Conservation (phyloP, 139 green algal species). For the Gonium pectorale region DNA sequence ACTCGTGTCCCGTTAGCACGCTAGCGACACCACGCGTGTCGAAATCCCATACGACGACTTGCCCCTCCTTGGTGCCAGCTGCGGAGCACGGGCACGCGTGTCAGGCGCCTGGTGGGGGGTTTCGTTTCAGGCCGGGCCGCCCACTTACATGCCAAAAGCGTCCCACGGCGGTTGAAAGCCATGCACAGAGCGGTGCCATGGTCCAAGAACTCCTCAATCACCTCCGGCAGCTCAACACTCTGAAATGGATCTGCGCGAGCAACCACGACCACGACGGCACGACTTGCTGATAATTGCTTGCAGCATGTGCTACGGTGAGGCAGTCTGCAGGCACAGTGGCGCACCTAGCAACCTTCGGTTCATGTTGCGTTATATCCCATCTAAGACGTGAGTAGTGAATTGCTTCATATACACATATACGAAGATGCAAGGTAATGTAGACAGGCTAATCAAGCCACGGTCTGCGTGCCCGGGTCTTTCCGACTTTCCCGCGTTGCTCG, state of each 20-base stretch:
- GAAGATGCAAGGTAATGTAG: too few relatives aligned
- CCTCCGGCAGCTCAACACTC: conserved; percentile 69
- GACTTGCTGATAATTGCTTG: too few relatives aligned
- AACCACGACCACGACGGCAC: too few relatives aligned
- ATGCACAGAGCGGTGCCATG: conserved; percentile 57
- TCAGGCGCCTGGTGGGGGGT: too few relatives aligned
- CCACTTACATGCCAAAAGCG: conserved; percentile 78
- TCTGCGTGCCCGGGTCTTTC: too few relatives aligned
- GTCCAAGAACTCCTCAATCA: conserved; percentile 81
- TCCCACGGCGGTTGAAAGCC: conserved; percentile 85
- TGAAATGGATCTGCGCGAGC: conserved; percentile 70
- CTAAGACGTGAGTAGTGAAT: too few relatives aligned
- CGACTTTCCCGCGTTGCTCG: too few relatives aligned
- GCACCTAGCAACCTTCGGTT: conserved; percentile 67
- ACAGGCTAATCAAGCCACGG: too few relatives aligned
- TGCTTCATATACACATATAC: too few relatives aligned
- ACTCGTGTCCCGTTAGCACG: conserved; percentile 56
- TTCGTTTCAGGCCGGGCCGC: too few relatives aligned
- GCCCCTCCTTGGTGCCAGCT: conserved; percentile 81
- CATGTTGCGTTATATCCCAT: conserved; percentile 41
- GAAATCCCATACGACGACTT: conserved; percentile 89
- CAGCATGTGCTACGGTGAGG: too few relatives aligned
- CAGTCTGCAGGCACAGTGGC: too few relatives aligned
- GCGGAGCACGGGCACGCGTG: conserved; percentile 30
- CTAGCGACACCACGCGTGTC: conserved; percentile 80